phyloP scores from a whole-genome alignment of 2,329 filamentous ascomycete genomes.

The Fusarium bactridioides region DNA sequence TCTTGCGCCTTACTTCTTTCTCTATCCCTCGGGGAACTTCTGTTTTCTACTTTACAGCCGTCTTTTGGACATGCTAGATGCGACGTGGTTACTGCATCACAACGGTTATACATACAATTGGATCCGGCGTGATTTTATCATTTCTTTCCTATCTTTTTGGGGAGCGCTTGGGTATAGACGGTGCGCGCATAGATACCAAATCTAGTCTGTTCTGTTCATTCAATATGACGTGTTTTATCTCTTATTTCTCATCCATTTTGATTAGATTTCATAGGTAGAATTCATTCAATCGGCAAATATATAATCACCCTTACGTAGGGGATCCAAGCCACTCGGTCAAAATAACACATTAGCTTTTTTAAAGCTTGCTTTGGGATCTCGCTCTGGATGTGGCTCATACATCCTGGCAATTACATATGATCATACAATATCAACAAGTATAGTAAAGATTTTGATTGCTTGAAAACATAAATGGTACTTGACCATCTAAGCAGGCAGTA shows the following conservation, averaged over 20 bases:
- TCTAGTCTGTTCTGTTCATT: constrained; percentile 25
- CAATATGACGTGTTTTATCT: neutral
- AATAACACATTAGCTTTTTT: no score
- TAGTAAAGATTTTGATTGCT: neutral
- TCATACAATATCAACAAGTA: neutral
- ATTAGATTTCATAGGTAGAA: neutral
- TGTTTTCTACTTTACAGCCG: constrained; percentile 14
- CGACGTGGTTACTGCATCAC: constrained; percentile 20
- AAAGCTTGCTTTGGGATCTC: neutral
- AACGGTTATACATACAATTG: constrained; percentile 10
- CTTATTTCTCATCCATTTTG: neutral
- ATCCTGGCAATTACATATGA: neutral
- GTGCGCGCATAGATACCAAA: constrained; percentile 44
- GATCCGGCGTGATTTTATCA: constrained; percentile 10
- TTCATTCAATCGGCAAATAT: no score
- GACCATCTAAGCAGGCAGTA: neutral
- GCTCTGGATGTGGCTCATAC: neutral
- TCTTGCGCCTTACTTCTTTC: neutral
- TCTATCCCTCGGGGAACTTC: neutral
- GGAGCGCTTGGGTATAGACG: constrained; percentile 40
- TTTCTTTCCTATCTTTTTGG: neutral
- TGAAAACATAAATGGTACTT: neutral
- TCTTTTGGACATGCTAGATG: constrained; percentile 21
- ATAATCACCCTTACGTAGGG: no score
- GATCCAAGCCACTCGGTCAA: no score